Evolutionary conservation across 176 grass and related monocot species (phyloP).

Genomic region (Chloris gayana): DNA sequence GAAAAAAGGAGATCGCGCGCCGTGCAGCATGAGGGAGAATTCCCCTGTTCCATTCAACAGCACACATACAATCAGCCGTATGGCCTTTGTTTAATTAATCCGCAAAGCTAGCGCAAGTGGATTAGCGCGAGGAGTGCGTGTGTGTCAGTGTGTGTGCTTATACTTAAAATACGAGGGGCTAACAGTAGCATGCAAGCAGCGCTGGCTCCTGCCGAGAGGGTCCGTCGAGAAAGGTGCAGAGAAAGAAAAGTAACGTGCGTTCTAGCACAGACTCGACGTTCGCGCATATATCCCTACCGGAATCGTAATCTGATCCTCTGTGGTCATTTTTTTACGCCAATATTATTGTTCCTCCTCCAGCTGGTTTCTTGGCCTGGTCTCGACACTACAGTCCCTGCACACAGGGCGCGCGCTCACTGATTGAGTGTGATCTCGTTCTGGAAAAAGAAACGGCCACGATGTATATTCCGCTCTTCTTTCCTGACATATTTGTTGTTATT

Average conservation of each 20-base stretch:
- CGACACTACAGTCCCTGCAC: neutral
- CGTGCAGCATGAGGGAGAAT: neutral
- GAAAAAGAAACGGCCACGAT: neutral
- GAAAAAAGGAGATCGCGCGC: constrained; percentile 4
- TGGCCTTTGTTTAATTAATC: too few species aligned
- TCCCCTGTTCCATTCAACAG: neutral
- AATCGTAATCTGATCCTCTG: neutral
- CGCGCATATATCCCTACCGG: neutral
- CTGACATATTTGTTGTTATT: neutral
- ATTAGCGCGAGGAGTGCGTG: neutral
- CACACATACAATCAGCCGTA: too few species aligned
- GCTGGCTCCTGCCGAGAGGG: neutral
- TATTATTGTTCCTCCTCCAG: neutral
- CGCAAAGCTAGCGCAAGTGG: neutral
- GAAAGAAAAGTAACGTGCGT: neutral
- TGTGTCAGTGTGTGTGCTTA: too few species aligned
- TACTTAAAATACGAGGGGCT: neutral
- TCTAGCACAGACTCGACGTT: neutral
- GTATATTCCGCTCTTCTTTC: too few species aligned
- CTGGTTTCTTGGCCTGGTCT: neutral
- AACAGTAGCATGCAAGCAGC: constrained; percentile 18
- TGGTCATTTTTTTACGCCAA: neutral
- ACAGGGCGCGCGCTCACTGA: too few species aligned
- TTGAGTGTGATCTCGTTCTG: neutral
- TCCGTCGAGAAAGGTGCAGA: constrained; percentile 24